A percentile compares a stretch with the other conserved stretches of the same genome.
phyloP scores from a whole-genome alignment of 768 basidiomycete species.

The Macrocybe gigantea region DNA sequence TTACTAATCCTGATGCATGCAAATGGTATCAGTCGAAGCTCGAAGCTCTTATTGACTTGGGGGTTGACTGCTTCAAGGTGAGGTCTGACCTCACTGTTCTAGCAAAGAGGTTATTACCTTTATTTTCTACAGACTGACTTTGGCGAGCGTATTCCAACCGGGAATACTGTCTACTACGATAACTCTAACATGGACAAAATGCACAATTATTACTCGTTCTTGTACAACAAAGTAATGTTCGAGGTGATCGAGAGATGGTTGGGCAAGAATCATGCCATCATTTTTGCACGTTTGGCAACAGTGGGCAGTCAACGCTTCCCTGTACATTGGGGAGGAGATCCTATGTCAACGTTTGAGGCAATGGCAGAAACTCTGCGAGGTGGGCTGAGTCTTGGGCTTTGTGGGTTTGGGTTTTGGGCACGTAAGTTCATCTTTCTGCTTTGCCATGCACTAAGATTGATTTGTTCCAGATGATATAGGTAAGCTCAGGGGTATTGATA shows the following conservation, averaged over 20 bases:
- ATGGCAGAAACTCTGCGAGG: constrained; percentile 47
- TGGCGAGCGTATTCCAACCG: constrained; percentile 30
- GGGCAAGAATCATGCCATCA: constrained; percentile 33
- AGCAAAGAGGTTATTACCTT: background rate
- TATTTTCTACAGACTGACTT: constrained; percentile 19
- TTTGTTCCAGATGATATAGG: constrained; percentile 33
- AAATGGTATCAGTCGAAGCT: constrained; percentile 39
- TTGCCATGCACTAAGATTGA: background rate
- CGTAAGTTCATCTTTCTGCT: constrained; percentile 12
- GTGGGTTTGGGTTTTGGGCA: constrained; percentile 40
- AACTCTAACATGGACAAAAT: constrained; percentile 18
- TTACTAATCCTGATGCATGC: constrained; percentile 36
- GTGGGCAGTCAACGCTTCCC: constrained; percentile 39
- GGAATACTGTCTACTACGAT: constrained; percentile 27
- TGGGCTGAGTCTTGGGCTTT: constrained; percentile 31
- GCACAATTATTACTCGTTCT: constrained; percentile 17
- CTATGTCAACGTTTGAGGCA: constrained; percentile 39
- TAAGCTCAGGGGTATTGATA: constrained; percentile 15
- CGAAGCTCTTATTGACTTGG: constrained; percentile 30
- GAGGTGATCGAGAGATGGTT: constrained; percentile 27
- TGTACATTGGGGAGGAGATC: constrained; percentile 40
- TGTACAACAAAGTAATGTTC: constrained; percentile 38
- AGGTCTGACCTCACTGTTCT: constrained; percentile 22
- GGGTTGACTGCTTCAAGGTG: constrained; percentile 35
- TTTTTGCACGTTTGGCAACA: constrained; percentile 42